phyloP scores from a whole-genome alignment of 768 basidiomycete species.

The Phylloporus sp. region DNA sequence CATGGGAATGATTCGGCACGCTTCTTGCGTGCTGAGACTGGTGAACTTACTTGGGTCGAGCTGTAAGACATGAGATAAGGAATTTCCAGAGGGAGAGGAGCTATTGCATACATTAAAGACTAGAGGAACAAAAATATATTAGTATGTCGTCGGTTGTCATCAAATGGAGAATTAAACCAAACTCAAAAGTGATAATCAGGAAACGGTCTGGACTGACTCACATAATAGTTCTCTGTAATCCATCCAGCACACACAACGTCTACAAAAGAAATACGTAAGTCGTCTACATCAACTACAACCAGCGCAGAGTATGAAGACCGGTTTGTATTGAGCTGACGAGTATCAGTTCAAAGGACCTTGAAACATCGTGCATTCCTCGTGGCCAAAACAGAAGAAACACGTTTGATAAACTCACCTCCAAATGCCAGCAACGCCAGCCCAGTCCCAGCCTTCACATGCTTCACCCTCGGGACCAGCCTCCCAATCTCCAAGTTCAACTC shows the following conservation, averaged over 20 bases:
- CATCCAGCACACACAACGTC: conserved; percentile 57
- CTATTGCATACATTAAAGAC: conserved; percentile 23
- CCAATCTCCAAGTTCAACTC: conserved; percentile 14
- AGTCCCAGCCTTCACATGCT: conserved; percentile 48
- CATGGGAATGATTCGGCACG: conserved; percentile 52
- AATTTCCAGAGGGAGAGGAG: neutral
- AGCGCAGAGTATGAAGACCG: neutral
- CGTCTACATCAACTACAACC: neutral
- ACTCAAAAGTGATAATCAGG: neutral
- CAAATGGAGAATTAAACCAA: too few species aligned
- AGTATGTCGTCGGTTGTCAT: neutral
- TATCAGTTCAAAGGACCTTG: neutral
- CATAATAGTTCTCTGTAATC: conserved; percentile 53
- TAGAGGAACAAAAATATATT: conserved; percentile 1
- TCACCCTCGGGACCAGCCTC: conserved; percentile 19
- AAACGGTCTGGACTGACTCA: conserved; percentile 27
- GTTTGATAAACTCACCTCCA: conserved; percentile 42
- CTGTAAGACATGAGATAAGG: conserved; percentile 6
- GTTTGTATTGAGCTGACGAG: neutral
- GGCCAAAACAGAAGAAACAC: neutral
- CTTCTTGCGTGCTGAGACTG: conserved; percentile 36
- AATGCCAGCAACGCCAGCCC: conserved; percentile 52
- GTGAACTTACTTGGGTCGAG: conserved; percentile 29
- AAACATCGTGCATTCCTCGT: neutral
- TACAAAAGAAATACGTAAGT: conserved; percentile 19